phyloP scores from a whole-genome alignment of 148 eudicot genomes.

The Chenopodium album region DNA sequence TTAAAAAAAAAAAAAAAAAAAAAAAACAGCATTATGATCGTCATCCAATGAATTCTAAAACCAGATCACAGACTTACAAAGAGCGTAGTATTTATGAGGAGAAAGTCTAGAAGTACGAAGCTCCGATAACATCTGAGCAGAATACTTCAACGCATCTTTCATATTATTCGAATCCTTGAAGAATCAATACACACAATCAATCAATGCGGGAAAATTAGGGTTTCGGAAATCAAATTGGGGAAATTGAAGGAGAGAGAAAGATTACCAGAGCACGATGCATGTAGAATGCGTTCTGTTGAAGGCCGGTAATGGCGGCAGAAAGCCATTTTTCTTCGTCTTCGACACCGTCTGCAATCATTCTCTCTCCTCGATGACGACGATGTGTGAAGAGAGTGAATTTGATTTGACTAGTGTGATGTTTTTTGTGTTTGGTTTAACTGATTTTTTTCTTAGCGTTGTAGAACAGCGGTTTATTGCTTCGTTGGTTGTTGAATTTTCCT shows the following conservation, averaged over 20 bases:
- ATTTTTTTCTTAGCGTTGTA: not conserved
- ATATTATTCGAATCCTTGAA: constrained; percentile 83
- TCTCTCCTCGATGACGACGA: constrained; percentile 18
- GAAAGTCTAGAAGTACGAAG: constrained; percentile 94
- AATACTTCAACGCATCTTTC: constrained; percentile 89
- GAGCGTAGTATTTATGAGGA: constrained; percentile 93
- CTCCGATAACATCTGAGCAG: constrained; percentile 99
- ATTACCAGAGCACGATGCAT: constrained; percentile 97
- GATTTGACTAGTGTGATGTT: not conserved
- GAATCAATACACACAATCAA: not conserved
- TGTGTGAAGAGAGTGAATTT: not conserved
- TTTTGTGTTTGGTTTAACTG: not conserved
- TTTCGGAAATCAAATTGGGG: constrained; percentile 20
- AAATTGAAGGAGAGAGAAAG: not conserved
- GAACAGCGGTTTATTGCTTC: constrained; percentile 1
- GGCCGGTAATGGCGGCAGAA: constrained; percentile 82
- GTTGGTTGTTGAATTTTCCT: not conserved
- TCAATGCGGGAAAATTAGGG: constrained; percentile 45
- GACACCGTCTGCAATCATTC: constrained; percentile 65
- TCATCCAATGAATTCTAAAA: not conserved
- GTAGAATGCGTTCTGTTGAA: constrained; percentile 89
- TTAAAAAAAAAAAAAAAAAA: not conserved
- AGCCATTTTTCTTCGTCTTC: constrained; percentile 95
- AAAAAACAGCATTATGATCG: constrained; percentile 14
- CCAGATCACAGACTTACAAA: constrained; percentile 51